phyloP scores from a whole-genome alignment of 345 rosid genomes.

The Psidium friedrichsthalianum region DNA sequence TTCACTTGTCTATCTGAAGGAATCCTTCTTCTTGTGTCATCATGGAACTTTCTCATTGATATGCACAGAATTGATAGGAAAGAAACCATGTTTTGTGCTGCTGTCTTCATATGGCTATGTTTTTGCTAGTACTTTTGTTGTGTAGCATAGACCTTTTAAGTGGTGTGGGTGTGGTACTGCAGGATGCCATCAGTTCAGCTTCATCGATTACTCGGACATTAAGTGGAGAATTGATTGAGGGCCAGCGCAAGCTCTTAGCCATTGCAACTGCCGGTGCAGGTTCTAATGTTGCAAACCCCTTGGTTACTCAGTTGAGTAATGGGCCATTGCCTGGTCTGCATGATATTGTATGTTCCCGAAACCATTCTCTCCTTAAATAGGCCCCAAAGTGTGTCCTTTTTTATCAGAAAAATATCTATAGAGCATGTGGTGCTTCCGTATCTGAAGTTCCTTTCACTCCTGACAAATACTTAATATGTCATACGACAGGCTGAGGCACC shows the following conservation, averaged over 20 bases:
- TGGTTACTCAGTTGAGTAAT: slow-evolving; percentile 38
- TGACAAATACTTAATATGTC: neutral
- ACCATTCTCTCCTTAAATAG: neutral
- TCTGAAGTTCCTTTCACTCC: neutral
- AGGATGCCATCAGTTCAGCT: slow-evolving; percentile 62
- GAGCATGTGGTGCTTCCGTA: neutral
- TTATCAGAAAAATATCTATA: neutral
- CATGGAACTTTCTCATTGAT: neutral
- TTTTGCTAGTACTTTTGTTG: neutral
- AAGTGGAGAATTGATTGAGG: slow-evolving; percentile 59
- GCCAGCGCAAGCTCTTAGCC: slow-evolving; percentile 53
- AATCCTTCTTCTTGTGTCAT: neutral
- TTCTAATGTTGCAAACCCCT: slow-evolving; percentile 29
- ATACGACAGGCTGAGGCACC: slow-evolving; percentile 35
- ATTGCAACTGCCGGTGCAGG: slow-evolving; percentile 48
- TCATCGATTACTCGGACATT: slow-evolving; percentile 43
- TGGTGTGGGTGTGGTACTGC: slow-evolving; percentile 4
- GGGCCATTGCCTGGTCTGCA: slow-evolving; percentile 47
- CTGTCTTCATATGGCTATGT: neutral
- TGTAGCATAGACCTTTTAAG: neutral
- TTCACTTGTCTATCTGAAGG: neutral
- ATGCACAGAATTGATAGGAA: neutral
- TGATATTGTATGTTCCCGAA: slow-evolving; percentile 28
- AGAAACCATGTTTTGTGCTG: neutral
- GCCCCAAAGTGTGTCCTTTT: neutral